Conservation (phyloP, 352 stramenopile species). For the Albugo laibachii region DNA sequence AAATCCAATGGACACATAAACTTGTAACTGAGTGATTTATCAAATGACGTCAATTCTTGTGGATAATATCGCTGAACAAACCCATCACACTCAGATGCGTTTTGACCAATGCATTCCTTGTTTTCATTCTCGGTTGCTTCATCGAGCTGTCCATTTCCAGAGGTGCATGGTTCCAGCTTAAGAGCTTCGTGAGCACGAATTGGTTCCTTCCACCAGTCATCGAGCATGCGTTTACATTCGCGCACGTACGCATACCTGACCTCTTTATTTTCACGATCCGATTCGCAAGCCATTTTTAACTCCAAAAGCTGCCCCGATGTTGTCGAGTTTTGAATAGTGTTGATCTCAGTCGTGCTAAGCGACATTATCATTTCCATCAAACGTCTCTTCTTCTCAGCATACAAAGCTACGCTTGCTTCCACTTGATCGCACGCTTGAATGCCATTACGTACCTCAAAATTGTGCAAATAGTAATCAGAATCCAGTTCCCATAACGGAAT, state of each 20-base stretch:
- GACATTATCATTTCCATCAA: constrained; percentile 9
- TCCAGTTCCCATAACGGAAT: constrained; percentile 68
- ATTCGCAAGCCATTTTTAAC: neutral
- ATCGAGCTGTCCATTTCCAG: neutral
- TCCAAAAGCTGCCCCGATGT: neutral
- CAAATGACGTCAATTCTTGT: constrained; percentile 69
- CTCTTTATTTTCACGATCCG: constrained; percentile 10
- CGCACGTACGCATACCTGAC: constrained; percentile 43
- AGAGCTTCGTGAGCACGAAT: constrained; percentile 48
- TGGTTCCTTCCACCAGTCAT: constrained; percentile 77
- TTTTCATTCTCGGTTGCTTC: neutral
- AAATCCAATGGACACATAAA: constrained; percentile 76
- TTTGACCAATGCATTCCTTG: neutral
- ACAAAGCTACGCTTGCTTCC: constrained; percentile 31
- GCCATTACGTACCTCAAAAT: constrained; percentile 69
- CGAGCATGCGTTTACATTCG: constrained; percentile 50
- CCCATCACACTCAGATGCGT: constrained; percentile 28
- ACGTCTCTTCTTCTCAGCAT: constrained; percentile 38
- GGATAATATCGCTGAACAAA: constrained; percentile 75
- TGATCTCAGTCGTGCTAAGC: constrained; percentile 3
- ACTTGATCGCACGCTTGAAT: constrained; percentile 37
- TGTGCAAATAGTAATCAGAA: constrained; percentile 83
- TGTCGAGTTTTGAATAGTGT: constrained; percentile 6
- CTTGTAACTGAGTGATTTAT: constrained; percentile 70
- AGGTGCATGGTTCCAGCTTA: constrained; percentile 6